Conservation (phyloP, 768 basidiomycete species). For the Coprinellus micaceus region DNA sequence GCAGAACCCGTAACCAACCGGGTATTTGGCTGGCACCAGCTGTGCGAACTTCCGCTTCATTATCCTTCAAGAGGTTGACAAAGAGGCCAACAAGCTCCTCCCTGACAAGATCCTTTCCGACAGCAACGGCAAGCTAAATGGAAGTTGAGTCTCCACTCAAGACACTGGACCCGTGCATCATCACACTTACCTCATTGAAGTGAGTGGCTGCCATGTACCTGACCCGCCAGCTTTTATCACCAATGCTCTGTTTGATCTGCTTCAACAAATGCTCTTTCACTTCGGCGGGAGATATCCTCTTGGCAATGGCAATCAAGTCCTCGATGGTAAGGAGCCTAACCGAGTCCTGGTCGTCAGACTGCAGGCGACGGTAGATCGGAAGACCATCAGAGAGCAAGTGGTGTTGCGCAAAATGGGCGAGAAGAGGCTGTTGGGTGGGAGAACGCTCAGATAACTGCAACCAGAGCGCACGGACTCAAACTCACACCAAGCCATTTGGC, state of each 20-base stretch:
- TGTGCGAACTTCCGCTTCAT: constrained; percentile 97
- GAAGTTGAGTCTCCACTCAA: background rate
- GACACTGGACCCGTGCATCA: background rate
- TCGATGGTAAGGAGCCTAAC: constrained; percentile 94
- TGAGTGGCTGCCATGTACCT: constrained; percentile 98
- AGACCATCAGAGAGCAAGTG: constrained; percentile 85
- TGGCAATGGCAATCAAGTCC: constrained; percentile 89
- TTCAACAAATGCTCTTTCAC: constrained; percentile 86
- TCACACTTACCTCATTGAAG: constrained; percentile 75
- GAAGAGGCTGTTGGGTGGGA: constrained; percentile 54
- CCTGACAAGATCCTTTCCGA: constrained; percentile 84
- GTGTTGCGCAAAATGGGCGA: constrained; percentile 73
- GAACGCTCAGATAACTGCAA: constrained; percentile 13
- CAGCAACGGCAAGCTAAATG: constrained; percentile 81
- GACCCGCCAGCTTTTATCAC: constrained; percentile 98
- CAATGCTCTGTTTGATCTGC: constrained; percentile 82
- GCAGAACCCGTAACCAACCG: constrained; percentile 46
- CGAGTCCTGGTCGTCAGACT: constrained; percentile 96
- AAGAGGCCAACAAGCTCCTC: constrained; percentile 93
- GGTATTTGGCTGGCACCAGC: constrained; percentile 96
- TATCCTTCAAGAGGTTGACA: constrained; percentile 92
- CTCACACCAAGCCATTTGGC: constrained; percentile 95
- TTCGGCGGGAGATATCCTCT: constrained; percentile 81
- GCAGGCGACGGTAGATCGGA: constrained; percentile 89
- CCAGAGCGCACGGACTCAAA: constrained; percentile 21